Evolutionary conservation across 2,329 filamentous ascomycete species (phyloP).

Genomic region (Podosphaera xanthii): DNA sequence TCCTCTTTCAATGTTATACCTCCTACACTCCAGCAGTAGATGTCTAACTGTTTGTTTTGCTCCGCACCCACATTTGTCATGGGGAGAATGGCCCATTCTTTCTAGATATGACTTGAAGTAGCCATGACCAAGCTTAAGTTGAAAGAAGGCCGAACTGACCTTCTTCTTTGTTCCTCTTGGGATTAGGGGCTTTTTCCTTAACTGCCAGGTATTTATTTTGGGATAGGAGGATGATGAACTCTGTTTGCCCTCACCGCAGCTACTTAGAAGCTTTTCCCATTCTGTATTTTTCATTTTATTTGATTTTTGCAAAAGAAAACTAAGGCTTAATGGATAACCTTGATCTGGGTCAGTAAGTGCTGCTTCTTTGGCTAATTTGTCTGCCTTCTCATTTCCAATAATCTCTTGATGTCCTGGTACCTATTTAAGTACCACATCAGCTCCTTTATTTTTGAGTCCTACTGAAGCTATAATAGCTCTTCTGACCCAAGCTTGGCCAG

Average conservation of each 20-base stretch:
- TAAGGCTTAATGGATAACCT: background rate
- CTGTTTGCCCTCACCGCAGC: too few relatives aligned
- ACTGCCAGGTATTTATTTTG: slow-evolving; percentile 31
- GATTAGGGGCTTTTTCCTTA: background rate
- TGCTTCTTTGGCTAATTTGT: background rate
- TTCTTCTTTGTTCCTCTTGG: background rate
- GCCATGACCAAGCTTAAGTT: background rate
- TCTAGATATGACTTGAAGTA: background rate
- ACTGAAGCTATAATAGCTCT: background rate
- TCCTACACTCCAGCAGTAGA: background rate
- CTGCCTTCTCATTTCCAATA: background rate
- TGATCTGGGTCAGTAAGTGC: background rate
- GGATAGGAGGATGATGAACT: slow-evolving; percentile 21
- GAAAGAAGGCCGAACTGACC: background rate
- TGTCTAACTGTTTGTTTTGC: background rate
- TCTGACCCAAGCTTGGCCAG: background rate
- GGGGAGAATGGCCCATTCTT: background rate
- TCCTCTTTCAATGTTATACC: background rate
- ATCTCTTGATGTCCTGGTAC: background rate
- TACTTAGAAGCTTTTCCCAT: background rate
- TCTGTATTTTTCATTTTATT: background rate
- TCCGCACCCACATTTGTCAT: background rate
- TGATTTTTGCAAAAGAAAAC: background rate
- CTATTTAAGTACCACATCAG: background rate
- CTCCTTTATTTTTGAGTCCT: background rate